These are phyloP conservation scores for Boletus tomentosulus DNA, from an alignment of 768 basidiomycete genomes.

Conservation along the genomic window DNA sequence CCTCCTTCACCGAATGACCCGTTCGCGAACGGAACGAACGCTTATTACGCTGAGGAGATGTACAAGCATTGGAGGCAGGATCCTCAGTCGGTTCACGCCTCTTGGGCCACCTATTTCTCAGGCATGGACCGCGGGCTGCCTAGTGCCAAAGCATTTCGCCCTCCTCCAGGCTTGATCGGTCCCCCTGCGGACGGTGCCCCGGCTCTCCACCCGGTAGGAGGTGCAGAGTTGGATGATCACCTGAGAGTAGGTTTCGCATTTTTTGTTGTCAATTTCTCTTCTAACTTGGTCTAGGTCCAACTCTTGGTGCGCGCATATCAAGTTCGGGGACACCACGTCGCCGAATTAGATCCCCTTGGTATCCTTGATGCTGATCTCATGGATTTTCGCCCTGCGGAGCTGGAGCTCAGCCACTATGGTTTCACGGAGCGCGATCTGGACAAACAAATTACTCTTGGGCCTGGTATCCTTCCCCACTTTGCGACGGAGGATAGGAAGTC, in stretches of 20 bases:
- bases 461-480: conserved; percentile 95
- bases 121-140: conserved; percentile 87
- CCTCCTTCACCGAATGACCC: conserved; percentile 74
- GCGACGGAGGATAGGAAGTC: conserved; percentile 80
- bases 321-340: conserved; percentile 96
- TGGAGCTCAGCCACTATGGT: conserved; percentile 91
- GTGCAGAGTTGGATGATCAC: conserved; percentile 85
- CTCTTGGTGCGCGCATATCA: conserved; percentile 97
- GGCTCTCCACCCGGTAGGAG: conserved; percentile 60
- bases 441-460: conserved; percentile 91
- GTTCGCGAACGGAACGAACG: conserved; percentile 92
- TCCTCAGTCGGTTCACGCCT: conserved; percentile 86
- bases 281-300: conserved; percentile 65
- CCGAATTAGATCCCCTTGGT: conserved; percentile 93
- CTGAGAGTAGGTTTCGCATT: conserved; percentile 62
- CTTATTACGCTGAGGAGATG: conserved; percentile 97
- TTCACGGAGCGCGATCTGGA: conserved; percentile 93
- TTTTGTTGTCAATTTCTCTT: neutral
- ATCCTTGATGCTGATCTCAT: conserved; percentile 88
- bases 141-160: conserved; percentile 77
- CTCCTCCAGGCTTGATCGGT: conserved; percentile 72
- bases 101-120: conserved; percentile 93
- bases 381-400: conserved; percentile 75
- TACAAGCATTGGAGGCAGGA: conserved; percentile 90
- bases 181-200: conserved; percentile 78